Evolutionary conservation across 2,329 filamentous ascomycete species (phyloP), one percentile per base, ranked within the genome.

Genomic region (Venturia asperata): DNA sequence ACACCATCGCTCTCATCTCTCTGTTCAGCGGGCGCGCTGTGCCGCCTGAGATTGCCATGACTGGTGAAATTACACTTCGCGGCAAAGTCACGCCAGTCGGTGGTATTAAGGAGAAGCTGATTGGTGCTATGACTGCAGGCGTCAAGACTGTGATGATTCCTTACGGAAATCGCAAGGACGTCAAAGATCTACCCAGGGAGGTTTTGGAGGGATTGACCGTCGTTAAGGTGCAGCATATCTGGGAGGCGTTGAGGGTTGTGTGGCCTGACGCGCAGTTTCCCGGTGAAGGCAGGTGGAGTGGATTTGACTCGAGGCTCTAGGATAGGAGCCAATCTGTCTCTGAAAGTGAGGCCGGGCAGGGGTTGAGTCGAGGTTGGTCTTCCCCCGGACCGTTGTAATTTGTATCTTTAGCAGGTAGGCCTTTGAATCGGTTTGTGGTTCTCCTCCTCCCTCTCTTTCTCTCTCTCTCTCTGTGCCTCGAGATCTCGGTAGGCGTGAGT

Each of bases 41-140:
- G 4, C 91, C 93, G 49, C 91, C 93, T 0, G 92, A 90, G 3
- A 87, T 99, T 76, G 94, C 94, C 55, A 99, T 99, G 94, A 99
- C 94, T 0, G 86, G 86, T 10, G 86, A 89, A 72, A 78, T 88
- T 67, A 91, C 89, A 65, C 85, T 99, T 34, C 85, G 94, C 52
- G 94, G 94, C 27, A 87, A 92, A 69, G 89, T 99, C 65, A 91
- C 94, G 77, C 91, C 93, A 34, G 94, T 99, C 43, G 94, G 94
- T 64, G 94, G 94, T 21, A 97, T 99, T 79, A 97, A 97, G 78
- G 93, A 99, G 84, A 99, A 99, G 77, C 82, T 97, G 64, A 97
- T 99, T 73, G 94, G 94, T 27, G 94, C 94, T 10, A 81, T 95
- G 73, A 85, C 93, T 65, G 94, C 94, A 1, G 94, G 94, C 37